Evolutionary conservation across 2,329 filamentous ascomycete species (phyloP).

Genomic region (Aspergillus melleus): DNA sequence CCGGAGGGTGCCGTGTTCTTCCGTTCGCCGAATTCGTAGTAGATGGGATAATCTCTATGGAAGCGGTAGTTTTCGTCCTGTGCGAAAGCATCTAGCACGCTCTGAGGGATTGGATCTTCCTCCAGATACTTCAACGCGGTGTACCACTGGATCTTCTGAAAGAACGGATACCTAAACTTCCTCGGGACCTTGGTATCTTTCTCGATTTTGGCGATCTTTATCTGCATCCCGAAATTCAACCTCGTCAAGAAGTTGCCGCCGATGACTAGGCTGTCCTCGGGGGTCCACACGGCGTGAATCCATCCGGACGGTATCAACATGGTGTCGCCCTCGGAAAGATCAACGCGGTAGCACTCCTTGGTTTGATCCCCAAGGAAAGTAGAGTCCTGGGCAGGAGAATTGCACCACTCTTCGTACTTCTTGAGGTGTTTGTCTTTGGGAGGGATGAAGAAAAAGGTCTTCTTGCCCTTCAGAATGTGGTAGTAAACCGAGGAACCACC

Average conservation of each 20-base stretch:
- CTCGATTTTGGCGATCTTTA: slow-evolving; percentile 65
- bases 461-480: slow-evolving; percentile 67
- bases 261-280: slow-evolving; percentile 67
- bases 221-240: slow-evolving; percentile 66
- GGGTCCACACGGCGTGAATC: slow-evolving; percentile 73
- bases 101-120: slow-evolving; percentile 62
- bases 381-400: slow-evolving; percentile 64
- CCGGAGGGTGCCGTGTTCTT: slow-evolving; percentile 53
- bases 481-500: slow-evolving; percentile 71
- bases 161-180: slow-evolving; percentile 68
- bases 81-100: slow-evolving; percentile 56
- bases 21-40: slow-evolving; percentile 59
- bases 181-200: slow-evolving; percentile 65
- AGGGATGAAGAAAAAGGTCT: slow-evolving; percentile 71
- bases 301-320: slow-evolving; percentile 71
- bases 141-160: slow-evolving; percentile 70
- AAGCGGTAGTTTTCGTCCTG: slow-evolving; percentile 56
- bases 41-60: slow-evolving; percentile 56
- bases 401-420: slow-evolving; percentile 71
- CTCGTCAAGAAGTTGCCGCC: slow-evolving; percentile 70
- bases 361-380: slow-evolving; percentile 65
- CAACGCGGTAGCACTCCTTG: slow-evolving; percentile 66
- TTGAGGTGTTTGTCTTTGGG: slow-evolving; percentile 68
- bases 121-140: slow-evolving; percentile 64
- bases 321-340: slow-evolving; percentile 66